Percentiles rank a stretch among this genome's conserved stretches.
Conservation (phyloP, 1,139 yeast species). For the Nematodospora anomalae region DNA sequence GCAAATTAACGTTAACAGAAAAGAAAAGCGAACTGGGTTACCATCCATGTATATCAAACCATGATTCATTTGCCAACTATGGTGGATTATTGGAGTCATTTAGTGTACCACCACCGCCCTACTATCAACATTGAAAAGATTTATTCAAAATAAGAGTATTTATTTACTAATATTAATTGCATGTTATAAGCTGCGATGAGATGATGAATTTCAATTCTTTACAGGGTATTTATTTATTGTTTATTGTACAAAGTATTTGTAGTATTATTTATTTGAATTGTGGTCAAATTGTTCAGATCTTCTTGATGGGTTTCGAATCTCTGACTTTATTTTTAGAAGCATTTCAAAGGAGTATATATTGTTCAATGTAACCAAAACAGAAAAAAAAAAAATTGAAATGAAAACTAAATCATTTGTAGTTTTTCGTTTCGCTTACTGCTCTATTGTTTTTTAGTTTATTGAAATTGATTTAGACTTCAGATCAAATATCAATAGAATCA, state of each 20-base stretch:
- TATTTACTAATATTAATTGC: no score
- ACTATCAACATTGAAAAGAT: conserved; percentile 11
- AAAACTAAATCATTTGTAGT: no score
- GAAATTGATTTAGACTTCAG: no score
- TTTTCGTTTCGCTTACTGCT: no score
- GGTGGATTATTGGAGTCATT: conserved; percentile 13
- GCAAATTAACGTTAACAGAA: conserved; percentile 4
- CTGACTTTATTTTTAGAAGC: no score
- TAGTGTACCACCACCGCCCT: conserved; percentile 17
- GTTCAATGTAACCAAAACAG: neutral
- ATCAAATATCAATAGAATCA: neutral
- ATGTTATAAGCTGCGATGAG: no score
- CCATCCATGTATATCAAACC: conserved; percentile 1
- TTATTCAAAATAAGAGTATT: no score
- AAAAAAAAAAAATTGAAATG: no score
- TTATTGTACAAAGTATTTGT: neutral
- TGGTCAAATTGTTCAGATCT: no score
- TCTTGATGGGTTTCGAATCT: no score
- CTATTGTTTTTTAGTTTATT: no score
- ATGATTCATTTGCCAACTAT: conserved; percentile 7
- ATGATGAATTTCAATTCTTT: neutral
- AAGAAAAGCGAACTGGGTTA: conserved; percentile 4
- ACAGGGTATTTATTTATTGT: neutral
- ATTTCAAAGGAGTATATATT: no score
- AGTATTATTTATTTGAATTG: neutral